Evolutionary conservation across 257 asterid genomes (phyloP).

Genomic region (Jaltomata sinuosa): DNA sequence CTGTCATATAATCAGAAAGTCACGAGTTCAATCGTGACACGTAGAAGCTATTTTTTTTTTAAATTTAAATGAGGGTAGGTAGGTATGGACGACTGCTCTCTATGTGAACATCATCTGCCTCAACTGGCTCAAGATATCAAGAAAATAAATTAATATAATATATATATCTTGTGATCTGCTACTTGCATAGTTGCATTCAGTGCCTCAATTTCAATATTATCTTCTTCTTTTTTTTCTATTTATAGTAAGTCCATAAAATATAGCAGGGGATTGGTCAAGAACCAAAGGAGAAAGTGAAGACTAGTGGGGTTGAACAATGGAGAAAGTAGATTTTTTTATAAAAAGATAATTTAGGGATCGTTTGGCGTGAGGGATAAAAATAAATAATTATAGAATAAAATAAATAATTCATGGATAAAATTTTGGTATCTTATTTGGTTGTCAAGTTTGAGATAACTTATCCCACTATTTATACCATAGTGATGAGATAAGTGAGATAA

Average conservation of each 20-base stretch:
- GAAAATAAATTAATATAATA: not conserved
- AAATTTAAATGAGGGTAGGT: not conserved
- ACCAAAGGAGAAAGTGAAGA: not conserved
- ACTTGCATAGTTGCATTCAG: not conserved
- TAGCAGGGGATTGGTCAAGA: not conserved
- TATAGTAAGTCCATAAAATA: not conserved
- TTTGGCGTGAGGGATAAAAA: no score
- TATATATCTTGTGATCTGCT: not conserved
- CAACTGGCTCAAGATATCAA: not conserved
- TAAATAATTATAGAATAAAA: no score
- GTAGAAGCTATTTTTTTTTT: no score
- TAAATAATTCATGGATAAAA: no score
- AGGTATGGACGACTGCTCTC: not conserved
- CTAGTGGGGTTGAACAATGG: conserved; percentile 30
- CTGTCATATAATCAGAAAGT: no score
- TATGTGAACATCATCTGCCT: not conserved
- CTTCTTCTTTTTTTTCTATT: not conserved
- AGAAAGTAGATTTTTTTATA: conserved; percentile 29
- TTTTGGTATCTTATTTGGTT: no score
- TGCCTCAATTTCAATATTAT: not conserved
- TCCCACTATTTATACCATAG: no score
- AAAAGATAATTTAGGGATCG: no score
- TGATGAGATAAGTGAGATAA: no score
- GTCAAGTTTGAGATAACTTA: no score
- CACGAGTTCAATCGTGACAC: no score